A percentile compares a stretch with the other conserved stretches of the same genome.
These are phyloP conservation scores for Schizophyllum commune DNA, from an alignment of 1,284 basidiomycete species.

Conservation along the genomic window DNA sequence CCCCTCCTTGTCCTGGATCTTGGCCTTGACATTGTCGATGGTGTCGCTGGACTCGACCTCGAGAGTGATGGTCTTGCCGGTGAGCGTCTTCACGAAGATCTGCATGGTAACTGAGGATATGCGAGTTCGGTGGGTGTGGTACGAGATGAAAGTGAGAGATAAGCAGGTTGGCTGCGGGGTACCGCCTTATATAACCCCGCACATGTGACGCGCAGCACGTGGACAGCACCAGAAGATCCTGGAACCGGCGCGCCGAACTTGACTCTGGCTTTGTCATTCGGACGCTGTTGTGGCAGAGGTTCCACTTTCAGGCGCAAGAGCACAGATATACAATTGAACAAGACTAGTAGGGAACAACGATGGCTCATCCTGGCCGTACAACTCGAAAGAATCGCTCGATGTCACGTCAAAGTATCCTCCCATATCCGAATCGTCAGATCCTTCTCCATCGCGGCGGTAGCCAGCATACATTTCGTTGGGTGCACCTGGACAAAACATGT, in stretches of 20 bases:
- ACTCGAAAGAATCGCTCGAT: too few species aligned
- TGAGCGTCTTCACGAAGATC: constrained; percentile 83
- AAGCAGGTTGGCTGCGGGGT: constrained; percentile 6
- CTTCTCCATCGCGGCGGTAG: constrained; percentile 79
- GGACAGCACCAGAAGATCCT: background rate
- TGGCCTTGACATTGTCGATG: constrained; percentile 78
- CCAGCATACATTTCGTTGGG: constrained; percentile 65
- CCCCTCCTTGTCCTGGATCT: constrained; percentile 80
- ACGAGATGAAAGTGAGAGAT: constrained; percentile 9
- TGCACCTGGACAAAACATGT: constrained; percentile 45
- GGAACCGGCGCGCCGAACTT: background rate
- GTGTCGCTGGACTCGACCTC: constrained; percentile 85
- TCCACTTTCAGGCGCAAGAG: too few species aligned
- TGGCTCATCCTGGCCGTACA: too few species aligned
- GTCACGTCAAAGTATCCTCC: constrained; percentile 33
- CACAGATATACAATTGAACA: too few species aligned
- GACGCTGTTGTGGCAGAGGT: constrained; percentile 1
- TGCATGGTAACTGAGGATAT: constrained; percentile 44
- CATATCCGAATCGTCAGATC: constrained; percentile 77
- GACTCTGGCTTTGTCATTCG: background rate
- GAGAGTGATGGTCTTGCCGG: constrained; percentile 87
- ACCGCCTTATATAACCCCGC: constrained; percentile 14
- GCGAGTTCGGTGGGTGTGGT: constrained; percentile 1
- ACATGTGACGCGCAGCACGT: background rate
- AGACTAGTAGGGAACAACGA: too few species aligned